Conservation (phyloP, 176 grass and related monocot species). For the Melocanna baccifera region DNA sequence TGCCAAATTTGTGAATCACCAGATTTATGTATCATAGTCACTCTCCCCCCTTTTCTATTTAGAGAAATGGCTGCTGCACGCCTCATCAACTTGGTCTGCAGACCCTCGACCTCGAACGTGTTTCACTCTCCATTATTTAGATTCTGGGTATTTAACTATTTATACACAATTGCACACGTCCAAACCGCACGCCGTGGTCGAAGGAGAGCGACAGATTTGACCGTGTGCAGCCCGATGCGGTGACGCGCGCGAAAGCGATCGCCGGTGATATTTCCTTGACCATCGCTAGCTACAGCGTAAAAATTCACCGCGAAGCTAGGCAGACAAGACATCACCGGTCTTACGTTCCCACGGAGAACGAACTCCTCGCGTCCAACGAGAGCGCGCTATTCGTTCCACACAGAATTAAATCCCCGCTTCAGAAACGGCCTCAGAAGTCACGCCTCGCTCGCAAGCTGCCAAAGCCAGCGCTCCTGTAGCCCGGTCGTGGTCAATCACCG, state of each 20-base stretch:
- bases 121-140: no score
- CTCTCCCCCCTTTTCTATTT: no score
- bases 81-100: no score
- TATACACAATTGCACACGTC: not conserved
- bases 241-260: not conserved
- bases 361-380: not conserved
- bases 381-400: not conserved
- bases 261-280: not conserved
- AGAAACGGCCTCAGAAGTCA: not conserved
- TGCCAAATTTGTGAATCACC: no score
- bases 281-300: not conserved
- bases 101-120: no score
- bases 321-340: not conserved
- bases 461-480: not conserved
- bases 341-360: not conserved
- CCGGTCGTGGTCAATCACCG: not conserved
- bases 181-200: not conserved
- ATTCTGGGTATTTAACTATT: no score
- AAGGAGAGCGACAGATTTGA: not conserved
- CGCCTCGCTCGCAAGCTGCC: not conserved
- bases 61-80: no score
- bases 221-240: no score
- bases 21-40: no score
- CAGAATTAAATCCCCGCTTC: not conserved
- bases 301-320: not conserved